phyloP scores from a whole-genome alignment of 1,284 basidiomycete genomes.

The Naganishia sp. region DNA sequence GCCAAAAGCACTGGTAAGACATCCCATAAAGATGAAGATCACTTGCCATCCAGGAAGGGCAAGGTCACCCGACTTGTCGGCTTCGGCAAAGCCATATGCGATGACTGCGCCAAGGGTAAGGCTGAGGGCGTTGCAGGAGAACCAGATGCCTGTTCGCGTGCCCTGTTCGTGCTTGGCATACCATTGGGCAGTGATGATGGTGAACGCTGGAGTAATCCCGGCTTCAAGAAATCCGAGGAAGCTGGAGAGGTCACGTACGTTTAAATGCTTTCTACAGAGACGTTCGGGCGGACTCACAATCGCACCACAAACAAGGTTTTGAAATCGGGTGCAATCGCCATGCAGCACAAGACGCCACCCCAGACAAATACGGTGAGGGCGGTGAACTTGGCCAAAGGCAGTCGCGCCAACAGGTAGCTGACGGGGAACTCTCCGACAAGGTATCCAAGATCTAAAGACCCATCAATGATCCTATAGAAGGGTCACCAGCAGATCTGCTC shows the following conservation, averaged over 20 bases:
- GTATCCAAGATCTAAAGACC: constrained; percentile 36
- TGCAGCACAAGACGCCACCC: constrained; percentile 44
- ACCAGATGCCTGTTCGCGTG: constrained; percentile 43
- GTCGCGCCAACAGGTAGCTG: constrained; percentile 68
- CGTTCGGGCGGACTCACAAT: constrained; percentile 29
- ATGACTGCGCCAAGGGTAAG: constrained; percentile 36
- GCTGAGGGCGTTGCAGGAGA: constrained; percentile 58
- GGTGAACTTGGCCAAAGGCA: constrained; percentile 77
- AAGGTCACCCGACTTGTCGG: constrained; percentile 25
- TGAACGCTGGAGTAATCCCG: constrained; percentile 65
- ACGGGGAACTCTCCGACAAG: constrained; percentile 53
- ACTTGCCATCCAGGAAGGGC: constrained; percentile 36
- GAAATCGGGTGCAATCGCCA: constrained; percentile 36
- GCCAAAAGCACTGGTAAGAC: constrained; percentile 35
- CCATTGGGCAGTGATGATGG: constrained; percentile 72
- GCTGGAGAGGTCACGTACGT: background rate
- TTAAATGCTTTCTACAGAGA: background rate
- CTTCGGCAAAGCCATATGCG: constrained; percentile 35
- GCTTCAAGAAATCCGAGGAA: constrained; percentile 56
- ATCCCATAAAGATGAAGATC: constrained; percentile 39
- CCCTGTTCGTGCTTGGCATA: constrained; percentile 60
- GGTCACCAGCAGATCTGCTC: background rate
- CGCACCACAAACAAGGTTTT: constrained; percentile 35
- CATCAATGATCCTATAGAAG: background rate
- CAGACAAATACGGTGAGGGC: constrained; percentile 69